Evolutionary conservation across 768 basidiomycete species (phyloP).

Genomic region (Mycena capillaripes): DNA sequence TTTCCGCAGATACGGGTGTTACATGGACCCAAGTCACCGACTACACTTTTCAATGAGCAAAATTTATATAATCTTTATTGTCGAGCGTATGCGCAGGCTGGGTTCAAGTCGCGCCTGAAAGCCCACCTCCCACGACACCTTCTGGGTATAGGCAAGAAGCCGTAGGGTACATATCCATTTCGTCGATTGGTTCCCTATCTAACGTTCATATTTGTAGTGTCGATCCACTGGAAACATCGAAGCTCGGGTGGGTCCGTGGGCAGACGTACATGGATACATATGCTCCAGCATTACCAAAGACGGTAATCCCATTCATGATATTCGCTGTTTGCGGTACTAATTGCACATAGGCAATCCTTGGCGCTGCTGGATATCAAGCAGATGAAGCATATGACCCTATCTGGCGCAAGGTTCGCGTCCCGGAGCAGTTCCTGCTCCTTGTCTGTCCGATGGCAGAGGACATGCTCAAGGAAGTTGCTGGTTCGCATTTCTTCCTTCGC

Average conservation of each 20-base stretch:
- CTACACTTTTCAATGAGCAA: conserved; percentile 38
- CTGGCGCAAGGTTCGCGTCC: conserved; percentile 43
- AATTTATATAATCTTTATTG: conserved; percentile 32
- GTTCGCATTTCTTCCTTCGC: conserved; percentile 15
- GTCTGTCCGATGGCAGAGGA: conserved; percentile 47
- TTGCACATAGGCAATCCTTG: conserved; percentile 42
- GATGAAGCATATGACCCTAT: conserved; percentile 43
- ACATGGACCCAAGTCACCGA: conserved; percentile 35
- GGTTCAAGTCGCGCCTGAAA: conserved; percentile 38
- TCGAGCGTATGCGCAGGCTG: conserved; percentile 34
- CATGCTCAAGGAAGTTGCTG: conserved; percentile 33
- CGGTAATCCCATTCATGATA: not conserved
- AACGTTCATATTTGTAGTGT: too few relatives aligned
- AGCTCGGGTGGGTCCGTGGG: conserved; percentile 1
- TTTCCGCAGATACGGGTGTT: conserved; percentile 15
- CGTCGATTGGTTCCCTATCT: too few relatives aligned
- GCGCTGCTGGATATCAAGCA: conserved; percentile 40
- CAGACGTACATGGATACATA: conserved; percentile 19
- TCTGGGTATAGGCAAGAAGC: conserved; percentile 42
- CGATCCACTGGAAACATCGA: not conserved
- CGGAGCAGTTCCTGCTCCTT: conserved; percentile 39
- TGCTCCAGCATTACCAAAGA: conserved; percentile 10
- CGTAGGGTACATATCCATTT: not conserved
- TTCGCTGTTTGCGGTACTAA: not conserved
- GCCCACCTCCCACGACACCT: conserved; percentile 42